Base-by-base conservation (phyloP, 2,329 filamentous ascomycete genomes). In the Calonectria henricotiae region DNA sequence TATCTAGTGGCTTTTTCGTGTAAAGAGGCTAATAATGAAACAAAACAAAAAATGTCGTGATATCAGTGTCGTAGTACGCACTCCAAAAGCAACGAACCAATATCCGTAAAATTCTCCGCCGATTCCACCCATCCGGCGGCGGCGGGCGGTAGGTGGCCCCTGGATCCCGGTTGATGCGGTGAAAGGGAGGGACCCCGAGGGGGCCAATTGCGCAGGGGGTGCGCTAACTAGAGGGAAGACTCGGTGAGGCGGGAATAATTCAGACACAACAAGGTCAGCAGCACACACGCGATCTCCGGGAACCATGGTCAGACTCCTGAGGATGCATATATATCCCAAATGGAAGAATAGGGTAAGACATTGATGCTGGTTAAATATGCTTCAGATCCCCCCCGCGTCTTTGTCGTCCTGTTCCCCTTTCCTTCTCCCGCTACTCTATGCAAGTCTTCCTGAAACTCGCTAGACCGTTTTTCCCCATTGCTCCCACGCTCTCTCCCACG, bases 21-120 rank as follows among this genome's bases (percentile, higher is more conserved):
- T 15, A 15, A 61, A 44, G 39, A 61, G 9, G 5, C 3, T 11
- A 44, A 30, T 11, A 44, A 30, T 61, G 55, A 43, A 20, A 30
- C 44, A 37, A 43, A 44, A 61, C 37, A 44, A 61, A 61, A 61
- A 44, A 44, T 61, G 55, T 61, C 55, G 55, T 61, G 55, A 61
- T 61, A 61, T 61, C 55, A 12, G 27, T 41, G 55, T 61, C 39
- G 37, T 44, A 61, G 23, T 61, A 58, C 51, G 51, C 51, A 58
- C 51, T 27, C n/a, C 5, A 58, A 58, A 58, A 58, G 51, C 51
- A 58, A 41, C 32, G 20, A 58, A 13, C 25, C 32, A 30, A 30
- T 4, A 27, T 2, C 55, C 55, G 55, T 30, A 20, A 61, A 61
- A 44, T 61, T 61, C 55, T 32, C 55, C 55, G 39, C 37, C 23